Evolutionary conservation across 2,329 filamentous ascomycete genomes (phyloP).

Genomic region (Xylariaceae sp.): DNA sequence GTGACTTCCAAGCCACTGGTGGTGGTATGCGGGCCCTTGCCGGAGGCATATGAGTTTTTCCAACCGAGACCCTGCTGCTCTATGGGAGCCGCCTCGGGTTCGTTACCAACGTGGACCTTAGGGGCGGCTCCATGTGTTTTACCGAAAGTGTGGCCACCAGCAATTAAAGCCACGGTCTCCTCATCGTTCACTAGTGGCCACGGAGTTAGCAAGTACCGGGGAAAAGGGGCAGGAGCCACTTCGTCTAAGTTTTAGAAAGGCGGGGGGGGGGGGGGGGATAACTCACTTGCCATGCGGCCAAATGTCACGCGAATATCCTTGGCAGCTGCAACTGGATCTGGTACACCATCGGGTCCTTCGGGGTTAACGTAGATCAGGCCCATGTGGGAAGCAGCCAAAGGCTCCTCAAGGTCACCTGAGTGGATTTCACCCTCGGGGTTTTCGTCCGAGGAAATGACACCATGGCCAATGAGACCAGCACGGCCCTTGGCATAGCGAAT

Average conservation of each 20-base stretch:
- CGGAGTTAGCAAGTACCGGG: background rate
- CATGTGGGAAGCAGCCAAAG: constrained; percentile 64
- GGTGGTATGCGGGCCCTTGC: constrained; percentile 67
- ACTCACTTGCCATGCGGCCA: constrained; percentile 61
- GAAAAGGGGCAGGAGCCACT: background rate
- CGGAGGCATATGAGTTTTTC: constrained; percentile 57
- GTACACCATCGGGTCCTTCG: constrained; percentile 66
- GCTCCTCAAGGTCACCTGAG: constrained; percentile 60
- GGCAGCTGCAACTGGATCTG: constrained; percentile 63
- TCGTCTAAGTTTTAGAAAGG: background rate
- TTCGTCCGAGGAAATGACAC: constrained; percentile 32
- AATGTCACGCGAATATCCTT: constrained; percentile 71
- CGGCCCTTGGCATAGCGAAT: constrained; percentile 57
- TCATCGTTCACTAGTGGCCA: constrained; percentile 58
- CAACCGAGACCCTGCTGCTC: constrained; percentile 68
- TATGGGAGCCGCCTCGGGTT: constrained; percentile 60
- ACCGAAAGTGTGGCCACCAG: constrained; percentile 71
- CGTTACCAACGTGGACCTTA: constrained; percentile 57
- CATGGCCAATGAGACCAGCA: constrained; percentile 37
- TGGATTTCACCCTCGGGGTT: constrained; percentile 44
- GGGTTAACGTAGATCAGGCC: constrained; percentile 80
- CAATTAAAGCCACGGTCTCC: constrained; percentile 74
- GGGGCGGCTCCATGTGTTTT: constrained; percentile 73
- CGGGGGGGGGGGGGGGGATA: background rate
- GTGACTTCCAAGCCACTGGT: constrained; percentile 73